phyloP scores from a whole-genome alignment of 805 yeast species.

The Middelhovenomyces tepae region DNA sequence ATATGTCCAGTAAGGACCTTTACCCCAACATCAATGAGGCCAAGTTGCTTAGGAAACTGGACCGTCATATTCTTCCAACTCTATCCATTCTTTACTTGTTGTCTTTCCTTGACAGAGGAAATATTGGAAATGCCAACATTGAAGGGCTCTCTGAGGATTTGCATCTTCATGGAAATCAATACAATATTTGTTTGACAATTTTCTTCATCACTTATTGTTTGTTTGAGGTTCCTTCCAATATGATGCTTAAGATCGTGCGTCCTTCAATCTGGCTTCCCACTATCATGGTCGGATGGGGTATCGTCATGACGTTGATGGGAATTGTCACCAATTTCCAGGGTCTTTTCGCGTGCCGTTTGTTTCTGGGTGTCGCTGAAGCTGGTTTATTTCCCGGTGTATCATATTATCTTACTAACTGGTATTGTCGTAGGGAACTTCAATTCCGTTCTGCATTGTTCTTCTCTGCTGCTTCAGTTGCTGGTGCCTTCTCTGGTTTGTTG shows the following conservation, averaged over 20 bases:
- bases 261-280: conserved; percentile 30
- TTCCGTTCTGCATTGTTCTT: conserved; percentile 32
- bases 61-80: conserved; percentile 36
- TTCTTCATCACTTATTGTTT: conserved; percentile 26
- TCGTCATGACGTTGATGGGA: conserved; percentile 28
- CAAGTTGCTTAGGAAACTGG: conserved; percentile 30
- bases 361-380: conserved; percentile 36
- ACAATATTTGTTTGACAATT: conserved; percentile 38
- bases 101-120: conserved; percentile 39
- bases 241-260: conserved; percentile 27
- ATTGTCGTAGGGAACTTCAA: conserved; percentile 32
- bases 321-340: conserved; percentile 23
- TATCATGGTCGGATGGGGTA: conserved; percentile 33
- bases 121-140: conserved; percentile 40
- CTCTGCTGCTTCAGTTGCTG: conserved; percentile 30
- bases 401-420: conserved; percentile 33
- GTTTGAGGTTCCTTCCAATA: conserved; percentile 35
- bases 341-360: conserved; percentile 29
- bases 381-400: conserved; percentile 37
- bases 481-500: conserved; percentile 32
- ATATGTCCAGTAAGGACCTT: too few species aligned
- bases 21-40: conserved; percentile 3
- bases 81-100: conserved; percentile 36
- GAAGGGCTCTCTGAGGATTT: conserved; percentile 36
- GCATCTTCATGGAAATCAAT: conserved; percentile 33